Conservation (phyloP, 2,329 filamentous ascomycete species). For the Fusarium sterilihyphosum region DNA sequence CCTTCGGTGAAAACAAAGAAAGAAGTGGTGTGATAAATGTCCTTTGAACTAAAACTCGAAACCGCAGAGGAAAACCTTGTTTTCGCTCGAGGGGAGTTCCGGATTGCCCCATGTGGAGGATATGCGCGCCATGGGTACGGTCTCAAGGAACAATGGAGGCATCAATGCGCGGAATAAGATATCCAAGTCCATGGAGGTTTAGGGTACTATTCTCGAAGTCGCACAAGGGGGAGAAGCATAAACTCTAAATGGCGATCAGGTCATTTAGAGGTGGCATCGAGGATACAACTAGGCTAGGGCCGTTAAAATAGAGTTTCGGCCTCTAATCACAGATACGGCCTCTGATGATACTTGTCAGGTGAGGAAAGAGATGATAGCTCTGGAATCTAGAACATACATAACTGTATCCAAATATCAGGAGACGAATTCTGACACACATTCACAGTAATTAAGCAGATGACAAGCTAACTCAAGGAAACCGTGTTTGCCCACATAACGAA, state of each 20-base stretch:
- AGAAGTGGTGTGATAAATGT: fast-evolving
- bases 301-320: not conserved
- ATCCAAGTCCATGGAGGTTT: not conserved
- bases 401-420: not conserved
- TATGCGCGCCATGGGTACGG: fast-evolving
- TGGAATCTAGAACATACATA: not conserved
- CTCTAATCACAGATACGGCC: not conserved
- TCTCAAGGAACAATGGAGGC: fast-evolving
- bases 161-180: not conserved
- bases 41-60: not conserved
- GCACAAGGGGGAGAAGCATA: fast-evolving
- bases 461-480: fast-evolving
- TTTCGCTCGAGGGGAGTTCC: fast-evolving
- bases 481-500: not conserved
- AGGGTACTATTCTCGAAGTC: fast-evolving
- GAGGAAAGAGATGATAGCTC: not conserved
- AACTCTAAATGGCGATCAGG: not conserved
- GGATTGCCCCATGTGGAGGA: not conserved
- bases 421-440: not conserved
- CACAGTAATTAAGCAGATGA: fast-evolving
- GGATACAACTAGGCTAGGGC: not conserved
- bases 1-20: not conserved
- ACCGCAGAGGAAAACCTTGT: fast-evolving
- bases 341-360: not conserved
- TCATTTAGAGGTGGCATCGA: not conserved